A percentile compares a stretch with the other conserved stretches of the same genome.
Conservation (phyloP, 2,329 filamentous ascomycete genomes). For the Aureobasidium sp. region DNA sequence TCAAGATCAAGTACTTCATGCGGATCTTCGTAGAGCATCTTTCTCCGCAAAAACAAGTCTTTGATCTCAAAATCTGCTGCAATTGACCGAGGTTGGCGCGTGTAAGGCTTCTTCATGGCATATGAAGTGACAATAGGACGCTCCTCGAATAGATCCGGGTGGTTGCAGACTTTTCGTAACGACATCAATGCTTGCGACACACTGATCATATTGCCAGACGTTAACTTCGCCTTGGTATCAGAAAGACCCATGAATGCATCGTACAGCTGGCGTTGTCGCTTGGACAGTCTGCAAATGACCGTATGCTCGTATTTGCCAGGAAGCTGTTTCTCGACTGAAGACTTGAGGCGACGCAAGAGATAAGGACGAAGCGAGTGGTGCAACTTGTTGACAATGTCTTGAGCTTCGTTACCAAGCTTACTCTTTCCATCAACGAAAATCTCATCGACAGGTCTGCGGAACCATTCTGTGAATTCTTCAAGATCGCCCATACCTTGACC, state of each 20-base stretch:
- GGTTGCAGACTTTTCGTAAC: slow-evolving; percentile 94
- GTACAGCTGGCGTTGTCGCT: slow-evolving; percentile 90
- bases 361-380: slow-evolving; percentile 93
- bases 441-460: slow-evolving; percentile 89
- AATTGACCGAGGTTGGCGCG: slow-evolving; percentile 47
- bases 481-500: slow-evolving; percentile 81
- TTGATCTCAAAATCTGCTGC: slow-evolving; percentile 66
- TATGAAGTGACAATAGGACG: slow-evolving; percentile 95
- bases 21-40: slow-evolving; percentile 54
- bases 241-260: slow-evolving; percentile 90
- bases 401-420: slow-evolving; percentile 88
- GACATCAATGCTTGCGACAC: slow-evolving; percentile 99
- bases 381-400: slow-evolving; percentile 83
- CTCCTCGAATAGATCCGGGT: slow-evolving; percentile 93
- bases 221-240: slow-evolving; percentile 80
- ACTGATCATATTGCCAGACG: slow-evolving; percentile 90
- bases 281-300: slow-evolving; percentile 89
- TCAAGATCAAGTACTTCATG: slow-evolving; percentile 62
- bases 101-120: slow-evolving; percentile 60
- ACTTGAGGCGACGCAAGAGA: slow-evolving; percentile 81
- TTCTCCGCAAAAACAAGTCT: slow-evolving; percentile 61
- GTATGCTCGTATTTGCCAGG: slow-evolving; percentile 97
- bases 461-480: slow-evolving; percentile 94
- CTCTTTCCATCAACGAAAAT: slow-evolving; percentile 92
- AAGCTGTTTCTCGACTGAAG: slow-evolving; percentile 98